Conservation (phyloP, 2,329 filamentous ascomycete species). For the Blastomyces gilchristii region DNA sequence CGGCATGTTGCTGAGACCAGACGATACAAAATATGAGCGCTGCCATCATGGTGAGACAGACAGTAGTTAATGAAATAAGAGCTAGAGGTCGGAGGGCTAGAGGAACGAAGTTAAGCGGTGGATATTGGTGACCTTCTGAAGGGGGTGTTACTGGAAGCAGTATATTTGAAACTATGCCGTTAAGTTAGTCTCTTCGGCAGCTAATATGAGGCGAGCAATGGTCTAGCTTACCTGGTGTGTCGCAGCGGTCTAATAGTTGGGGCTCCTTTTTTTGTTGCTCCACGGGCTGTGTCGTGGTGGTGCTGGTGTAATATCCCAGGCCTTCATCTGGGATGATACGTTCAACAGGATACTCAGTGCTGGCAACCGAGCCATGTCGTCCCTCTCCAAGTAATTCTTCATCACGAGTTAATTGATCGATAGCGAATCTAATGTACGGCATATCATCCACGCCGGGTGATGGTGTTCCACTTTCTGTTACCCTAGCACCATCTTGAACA, state of each 20-base stretch:
- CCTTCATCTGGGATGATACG: conserved; percentile 40
- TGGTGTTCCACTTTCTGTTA: conserved; percentile 32
- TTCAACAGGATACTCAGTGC: conserved; percentile 42
- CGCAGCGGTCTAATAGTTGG: conserved; percentile 6
- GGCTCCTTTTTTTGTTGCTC: conserved; percentile 21
- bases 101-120: conserved; percentile 59
- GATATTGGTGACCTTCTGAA: conserved; percentile 35
- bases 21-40: conserved; percentile 63
- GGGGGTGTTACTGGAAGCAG: conserved; percentile 41
- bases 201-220: background rate
- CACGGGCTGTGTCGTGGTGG: conserved; percentile 25
- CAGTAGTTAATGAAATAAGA: conserved; percentile 49
- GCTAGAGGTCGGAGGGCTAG: conserved; percentile 57
- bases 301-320: conserved; percentile 33
- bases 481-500: conserved; percentile 23
- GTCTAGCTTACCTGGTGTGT: conserved; percentile 5
- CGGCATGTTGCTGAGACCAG: conserved; percentile 52
- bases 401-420: conserved; percentile 73
- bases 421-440: conserved; percentile 79
- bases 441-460: conserved; percentile 76
- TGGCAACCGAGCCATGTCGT: conserved; percentile 39
- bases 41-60: conserved; percentile 60
- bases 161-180: conserved; percentile 30
- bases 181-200: background rate
- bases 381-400: conserved; percentile 51